Percentiles rank a stretch among this genome's conserved stretches.
Conservation (phyloP, 257 asterid genomes). For the Petunia secreta region DNA sequence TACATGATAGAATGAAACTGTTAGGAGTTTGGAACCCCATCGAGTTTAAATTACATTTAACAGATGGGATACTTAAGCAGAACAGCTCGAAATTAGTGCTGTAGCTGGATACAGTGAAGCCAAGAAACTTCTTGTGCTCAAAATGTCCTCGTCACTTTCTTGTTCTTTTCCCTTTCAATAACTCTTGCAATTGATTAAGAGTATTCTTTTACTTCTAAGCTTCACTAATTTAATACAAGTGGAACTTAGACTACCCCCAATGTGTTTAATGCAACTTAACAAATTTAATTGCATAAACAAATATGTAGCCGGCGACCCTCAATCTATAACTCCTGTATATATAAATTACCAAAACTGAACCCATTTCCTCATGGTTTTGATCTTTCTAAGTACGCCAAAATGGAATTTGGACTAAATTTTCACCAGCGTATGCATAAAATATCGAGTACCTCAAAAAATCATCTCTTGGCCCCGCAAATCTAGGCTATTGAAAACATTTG, state of each 20-base stretch:
- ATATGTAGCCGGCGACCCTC: not conserved
- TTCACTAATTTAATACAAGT: not conserved
- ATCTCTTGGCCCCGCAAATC: not conserved
- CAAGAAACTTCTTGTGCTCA: not conserved
- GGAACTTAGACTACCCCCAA: not conserved
- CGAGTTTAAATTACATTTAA: not conserved
- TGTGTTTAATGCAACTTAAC: not conserved
- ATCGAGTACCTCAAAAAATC: not conserved
- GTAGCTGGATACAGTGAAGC: not conserved
- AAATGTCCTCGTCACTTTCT: not conserved
- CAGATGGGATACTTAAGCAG: not conserved
- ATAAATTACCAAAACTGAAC: too few species aligned
- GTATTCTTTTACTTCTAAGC: not conserved
- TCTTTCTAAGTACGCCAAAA: not conserved
- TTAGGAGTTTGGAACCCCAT: not conserved
- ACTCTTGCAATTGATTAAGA: not conserved
- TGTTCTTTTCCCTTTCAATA: not conserved
- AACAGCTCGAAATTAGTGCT: not conserved
- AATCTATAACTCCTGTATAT: too few species aligned
- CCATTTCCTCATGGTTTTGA: not conserved
- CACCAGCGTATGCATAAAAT: not conserved
- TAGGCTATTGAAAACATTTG: not conserved
- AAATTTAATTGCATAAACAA: not conserved
- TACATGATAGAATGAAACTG: constrained; percentile 25
- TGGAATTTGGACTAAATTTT: not conserved